A percentile compares a stretch with the other conserved stretches of the same genome.
Evolutionary conservation across 148 eudicot species (phyloP).

Genomic region (Amaranthus hypochondriacus): DNA sequence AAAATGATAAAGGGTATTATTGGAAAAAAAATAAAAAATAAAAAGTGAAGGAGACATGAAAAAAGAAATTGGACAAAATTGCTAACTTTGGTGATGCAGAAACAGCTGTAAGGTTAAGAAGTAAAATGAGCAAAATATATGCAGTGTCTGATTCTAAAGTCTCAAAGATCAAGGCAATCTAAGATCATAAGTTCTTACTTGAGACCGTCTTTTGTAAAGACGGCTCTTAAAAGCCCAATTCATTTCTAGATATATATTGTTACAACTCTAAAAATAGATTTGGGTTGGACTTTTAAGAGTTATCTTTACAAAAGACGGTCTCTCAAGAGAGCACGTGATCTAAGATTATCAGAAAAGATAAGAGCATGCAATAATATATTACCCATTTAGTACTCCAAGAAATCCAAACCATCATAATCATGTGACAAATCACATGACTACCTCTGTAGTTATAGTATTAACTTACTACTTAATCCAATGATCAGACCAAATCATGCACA

Average conservation of each 20-base stretch:
- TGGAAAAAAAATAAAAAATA: too few species aligned
- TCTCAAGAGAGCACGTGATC: too few species aligned
- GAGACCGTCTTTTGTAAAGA: too few species aligned
- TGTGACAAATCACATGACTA: constrained; percentile 54
- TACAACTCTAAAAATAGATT: too few species aligned
- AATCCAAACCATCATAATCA: constrained; percentile 36
- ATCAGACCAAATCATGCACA: constrained; percentile 16
- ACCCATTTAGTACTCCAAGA: constrained; percentile 17
- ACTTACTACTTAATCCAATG: constrained; percentile 15
- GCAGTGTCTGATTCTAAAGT: constrained; percentile 10
- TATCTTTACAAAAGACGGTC: too few species aligned
- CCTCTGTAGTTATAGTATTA: constrained; percentile 23
- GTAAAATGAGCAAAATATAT: constrained; percentile 3
- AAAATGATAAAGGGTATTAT: too few species aligned
- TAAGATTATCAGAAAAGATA: constrained; percentile 16
- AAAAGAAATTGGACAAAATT: too few species aligned
- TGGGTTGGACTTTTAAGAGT: too few species aligned
- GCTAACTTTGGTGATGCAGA: background rate
- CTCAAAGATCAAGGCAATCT: constrained; percentile 14
- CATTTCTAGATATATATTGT: too few species aligned
- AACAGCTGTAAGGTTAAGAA: constrained; percentile 16
- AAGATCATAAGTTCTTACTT: too few species aligned
- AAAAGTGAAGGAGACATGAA: too few species aligned
- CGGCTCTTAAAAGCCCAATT: too few species aligned
- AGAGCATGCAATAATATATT: constrained; percentile 18